These are phyloP conservation scores for Cymodocea nodosa DNA, from an alignment of 116 monocot species.

Conservation along the genomic window DNA sequence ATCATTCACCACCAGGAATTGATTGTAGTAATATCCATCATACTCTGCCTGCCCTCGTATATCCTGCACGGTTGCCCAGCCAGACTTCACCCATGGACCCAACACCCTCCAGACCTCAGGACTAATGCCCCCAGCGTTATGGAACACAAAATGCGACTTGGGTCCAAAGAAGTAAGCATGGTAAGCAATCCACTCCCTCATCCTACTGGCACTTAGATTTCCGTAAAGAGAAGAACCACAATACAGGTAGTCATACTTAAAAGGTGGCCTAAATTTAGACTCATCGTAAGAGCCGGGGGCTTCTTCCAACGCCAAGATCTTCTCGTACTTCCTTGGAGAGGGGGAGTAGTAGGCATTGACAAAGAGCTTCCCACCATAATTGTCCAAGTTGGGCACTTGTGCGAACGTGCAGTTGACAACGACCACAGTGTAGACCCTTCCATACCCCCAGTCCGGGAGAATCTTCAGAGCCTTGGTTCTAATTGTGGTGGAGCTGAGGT, in stretches of 20 bases:
- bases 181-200: conserved; percentile 97
- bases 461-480: conserved; percentile 73
- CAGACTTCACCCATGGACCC: conserved; percentile 79
- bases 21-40: conserved; percentile 96
- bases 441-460: conserved; percentile 98
- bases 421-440: conserved; percentile 94
- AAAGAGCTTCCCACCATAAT: conserved; percentile 65
- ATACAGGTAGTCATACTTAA: conserved; percentile 84
- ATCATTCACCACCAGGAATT: conserved; percentile 94
- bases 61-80: conserved; percentile 82
- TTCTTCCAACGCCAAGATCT: conserved; percentile 66
- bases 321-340: conserved; percentile 48
- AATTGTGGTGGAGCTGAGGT: conserved; percentile 15
- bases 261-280: conserved; percentile 45
- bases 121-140: conserved; percentile 79
- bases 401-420: conserved; percentile 97
- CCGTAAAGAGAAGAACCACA: conserved; percentile 95
- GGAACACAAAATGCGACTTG: conserved; percentile 86
- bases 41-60: conserved; percentile 66
- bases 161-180: conserved; percentile 84
- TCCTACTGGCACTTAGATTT: conserved; percentile 40
- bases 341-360: conserved; percentile 79
- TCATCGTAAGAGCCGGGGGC: conserved; percentile 54
- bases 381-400: conserved; percentile 57
- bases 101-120: conserved; percentile 58